These are phyloP conservation scores for Aspergillus latus DNA, from an alignment of 2,329 filamentous ascomycete species.

Conservation along the genomic window DNA sequence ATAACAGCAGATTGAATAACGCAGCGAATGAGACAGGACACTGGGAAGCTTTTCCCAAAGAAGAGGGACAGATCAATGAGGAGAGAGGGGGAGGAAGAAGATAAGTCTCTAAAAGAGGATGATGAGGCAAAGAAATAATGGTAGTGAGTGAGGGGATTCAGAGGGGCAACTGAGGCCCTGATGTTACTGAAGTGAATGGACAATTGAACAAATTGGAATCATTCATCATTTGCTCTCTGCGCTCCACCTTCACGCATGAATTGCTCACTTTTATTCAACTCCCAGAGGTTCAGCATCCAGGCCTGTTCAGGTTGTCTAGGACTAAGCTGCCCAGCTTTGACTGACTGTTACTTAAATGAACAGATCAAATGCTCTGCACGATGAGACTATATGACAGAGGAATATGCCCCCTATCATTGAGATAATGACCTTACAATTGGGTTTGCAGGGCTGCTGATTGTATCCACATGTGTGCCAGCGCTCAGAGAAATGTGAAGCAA, in stretches of 20 bases:
- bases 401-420: not conserved
- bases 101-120: constrained; percentile 1
- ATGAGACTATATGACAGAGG: not conserved
- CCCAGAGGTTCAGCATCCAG: not conserved
- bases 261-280: not conserved
- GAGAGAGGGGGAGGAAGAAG: not conserved
- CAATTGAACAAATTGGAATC: not conserved
- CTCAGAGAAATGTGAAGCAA: not conserved
- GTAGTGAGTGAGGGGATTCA: constrained; percentile 1
- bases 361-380: not conserved
- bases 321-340: not conserved
- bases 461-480: not conserved
- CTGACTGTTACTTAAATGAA: not conserved
- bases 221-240: not conserved
- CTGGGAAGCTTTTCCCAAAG: not conserved
- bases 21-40: not conserved
- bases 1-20: not conserved
- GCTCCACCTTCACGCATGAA: not conserved
- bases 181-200: constrained; percentile 9
- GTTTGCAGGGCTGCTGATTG: not conserved
- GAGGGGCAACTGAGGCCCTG: not conserved
- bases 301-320: not conserved
- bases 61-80: not conserved
- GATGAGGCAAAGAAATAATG: constrained; percentile 3
- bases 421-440: not conserved